A percentile compares a stretch with the other conserved stretches of the same genome.
These are phyloP conservation scores for Suhomyces atakaporum DNA, from an alignment of 1,139 yeast species.

Conservation along the genomic window DNA sequence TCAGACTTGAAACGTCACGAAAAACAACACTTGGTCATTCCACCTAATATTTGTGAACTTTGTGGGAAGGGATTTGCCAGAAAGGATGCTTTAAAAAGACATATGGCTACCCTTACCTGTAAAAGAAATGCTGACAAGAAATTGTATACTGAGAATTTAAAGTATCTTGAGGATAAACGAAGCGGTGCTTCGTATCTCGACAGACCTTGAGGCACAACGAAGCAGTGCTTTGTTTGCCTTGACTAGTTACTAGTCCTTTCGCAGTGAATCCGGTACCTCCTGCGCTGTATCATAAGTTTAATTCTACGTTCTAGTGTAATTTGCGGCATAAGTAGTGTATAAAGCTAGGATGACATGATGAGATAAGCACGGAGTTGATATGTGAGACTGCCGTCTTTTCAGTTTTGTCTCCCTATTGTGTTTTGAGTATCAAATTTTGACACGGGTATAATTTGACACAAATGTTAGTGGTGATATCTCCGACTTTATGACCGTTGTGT, in stretches of 20 bases:
- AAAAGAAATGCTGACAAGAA: conserved; percentile 61
- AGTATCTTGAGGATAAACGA: conserved; percentile 23
- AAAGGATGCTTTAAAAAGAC: conserved; percentile 77
- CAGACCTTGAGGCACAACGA: neutral
- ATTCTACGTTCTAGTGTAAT: neutral
- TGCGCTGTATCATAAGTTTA: conserved; percentile 1
- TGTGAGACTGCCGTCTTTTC: too few relatives aligned
- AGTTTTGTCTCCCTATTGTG: too few relatives aligned
- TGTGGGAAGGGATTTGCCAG: conserved; percentile 85
- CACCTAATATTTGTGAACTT: conserved; percentile 68
- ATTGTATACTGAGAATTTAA: conserved; percentile 39
- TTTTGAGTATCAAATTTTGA: too few relatives aligned
- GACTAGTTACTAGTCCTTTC: neutral
- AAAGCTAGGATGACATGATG: too few relatives aligned
- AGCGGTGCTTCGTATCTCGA: conserved; percentile 6
- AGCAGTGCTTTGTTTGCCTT: neutral
- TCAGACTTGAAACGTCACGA: conserved; percentile 69
- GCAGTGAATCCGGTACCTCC: conserved; percentile 1
- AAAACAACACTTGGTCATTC: conserved; percentile 55
- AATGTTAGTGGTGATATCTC: too few relatives aligned
- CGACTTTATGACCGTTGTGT: too few relatives aligned
- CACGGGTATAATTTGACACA: too few relatives aligned
- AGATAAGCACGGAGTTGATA: too few relatives aligned
- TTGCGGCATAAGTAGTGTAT: too few relatives aligned
- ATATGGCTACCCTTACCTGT: conserved; percentile 71